Evolutionary conservation across 1,284 basidiomycete species (phyloP), one percentile per base, ranked within the genome.

Genomic region (Nidula niveotomentosa): DNA sequence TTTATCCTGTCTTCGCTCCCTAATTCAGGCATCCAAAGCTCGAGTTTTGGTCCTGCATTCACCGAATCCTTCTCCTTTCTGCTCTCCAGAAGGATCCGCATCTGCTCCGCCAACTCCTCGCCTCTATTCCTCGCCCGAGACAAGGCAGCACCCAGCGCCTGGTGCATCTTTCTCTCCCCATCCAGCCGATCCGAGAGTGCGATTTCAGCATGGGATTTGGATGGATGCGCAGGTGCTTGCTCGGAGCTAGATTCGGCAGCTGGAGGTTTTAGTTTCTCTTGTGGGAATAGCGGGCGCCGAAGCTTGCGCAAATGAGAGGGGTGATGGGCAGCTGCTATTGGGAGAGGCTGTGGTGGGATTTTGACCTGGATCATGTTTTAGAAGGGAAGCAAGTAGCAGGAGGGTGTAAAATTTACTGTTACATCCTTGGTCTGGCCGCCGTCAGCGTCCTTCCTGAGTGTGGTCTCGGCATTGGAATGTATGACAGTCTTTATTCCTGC

Each of bases 261-360:
- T 23, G 23, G 23, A 41, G 39, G 39, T 15, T 41, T 41, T 4
- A 2, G 15, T 41, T 41, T 41, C 39, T 41, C 39, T 41, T 12
- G 12, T 12, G n/a, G 57, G 46, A 72, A 65, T 10, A 72, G 48
- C 10, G 66, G 57, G 49, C 62, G 65, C 6, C 66, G 63, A 8
- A 76, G 55, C 55, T 65, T 68, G 30, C 67, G 64, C 8, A 72
- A 51, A 48, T 73, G 63, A 5, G 68, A 59, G 8, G 76, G 78
- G 54, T 81, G 78, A 56, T 76, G 76, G 1, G 79, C 79, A n/a
- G 79, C 79, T 35, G 78, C 76, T 36, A 79, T 67, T 7, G 77
- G 78, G 9, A 12, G 53, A 48, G 37, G 44, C 47, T 35, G 39
- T 15, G 39, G 15, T 41, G 13, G 45, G 2, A 47, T 23, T 18